These are phyloP conservation scores for Phycomyces blakesleeanus DNA, from an alignment of 192 early-diverging fungal genomes.

Conservation along the genomic window DNA sequence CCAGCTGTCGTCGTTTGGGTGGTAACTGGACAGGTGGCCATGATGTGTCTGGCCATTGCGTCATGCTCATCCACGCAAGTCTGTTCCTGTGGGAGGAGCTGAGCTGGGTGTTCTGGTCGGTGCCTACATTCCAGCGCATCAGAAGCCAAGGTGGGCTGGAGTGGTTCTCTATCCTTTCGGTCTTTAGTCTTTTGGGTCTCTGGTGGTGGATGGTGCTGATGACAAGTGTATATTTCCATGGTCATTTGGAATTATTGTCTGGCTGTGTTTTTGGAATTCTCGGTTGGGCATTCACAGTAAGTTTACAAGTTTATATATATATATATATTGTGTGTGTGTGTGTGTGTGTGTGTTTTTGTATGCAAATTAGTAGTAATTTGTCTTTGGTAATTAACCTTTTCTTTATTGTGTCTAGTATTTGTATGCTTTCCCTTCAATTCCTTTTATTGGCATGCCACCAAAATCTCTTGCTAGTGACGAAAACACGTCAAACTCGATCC, in stretches of 20 bases:
- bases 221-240: conserved; percentile 82
- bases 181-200: conserved; percentile 47
- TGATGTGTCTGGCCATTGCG: conserved; percentile 88
- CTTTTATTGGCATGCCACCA: too few species aligned
- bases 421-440: too few species aligned
- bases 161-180: conserved; percentile 29
- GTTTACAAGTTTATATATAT: too few species aligned
- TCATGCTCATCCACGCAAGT: conserved; percentile 73
- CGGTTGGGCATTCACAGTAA: conserved; percentile 57
- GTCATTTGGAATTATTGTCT: conserved; percentile 58
- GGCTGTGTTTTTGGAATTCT: conserved; percentile 65
- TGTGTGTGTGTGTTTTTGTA: too few species aligned
- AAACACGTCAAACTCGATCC: too few species aligned
- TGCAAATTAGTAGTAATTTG: too few species aligned
- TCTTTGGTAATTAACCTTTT: too few species aligned
- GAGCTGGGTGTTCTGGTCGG: conserved; percentile 32
- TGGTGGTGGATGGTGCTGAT: conserved; percentile 77
- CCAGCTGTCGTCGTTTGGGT: conserved; percentile 41
- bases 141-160: conserved; percentile 16
- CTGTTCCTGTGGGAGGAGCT: conserved; percentile 72
- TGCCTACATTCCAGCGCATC: not conserved
- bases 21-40: conserved; percentile 76
- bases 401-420: too few species aligned
- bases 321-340: too few species aligned
- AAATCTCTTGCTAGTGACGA: too few species aligned